Base-by-base conservation (phyloP, 169 alveolate species). In the Plasmodium blacklocki region DNA sequence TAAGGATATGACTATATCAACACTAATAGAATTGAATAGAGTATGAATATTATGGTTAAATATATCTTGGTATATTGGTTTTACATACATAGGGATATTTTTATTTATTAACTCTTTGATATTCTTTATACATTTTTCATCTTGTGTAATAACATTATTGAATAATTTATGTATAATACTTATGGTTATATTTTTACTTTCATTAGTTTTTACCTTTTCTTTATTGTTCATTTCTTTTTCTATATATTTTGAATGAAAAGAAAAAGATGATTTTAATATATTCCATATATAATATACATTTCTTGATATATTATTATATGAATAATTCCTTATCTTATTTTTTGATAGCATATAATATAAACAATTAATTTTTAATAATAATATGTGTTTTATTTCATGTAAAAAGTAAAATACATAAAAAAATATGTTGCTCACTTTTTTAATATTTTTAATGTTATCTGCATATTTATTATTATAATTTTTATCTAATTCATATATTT, bases 81-180 rank as follows among this genome's bases (percentile, higher is more conserved):
- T 64, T 19, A 76, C 88, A 76, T 76, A 76, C 32, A 76, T 43
- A 49, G 88, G 88, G 12, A 76, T 76, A 39, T 19, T 76, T 3
- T 76, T 76, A 14, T 15, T 11, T 23, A 58, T 49, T 49, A 76
- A 62, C 15, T 49, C 39, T 68, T 76, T 63, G 8, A 76, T 47
- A 15, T 39, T 63, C 8, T 64, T 60, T 14, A 76, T 23, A 8
- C 68, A 19, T 6, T 59, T 18, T 15, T 76, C 47, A 12, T 76
- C 58, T 52, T 52, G 60, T 15, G 66, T 11, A 23, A 21, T 3
- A 6, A 49, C 47, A 11, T 49, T 76, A 23, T 63, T 64, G 18
- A 76, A 39, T 23, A 76, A 23, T 18, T 64, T 21, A 19, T 21
- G 15, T 52, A 63, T 3, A 6, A 64, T 52, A 19, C 19, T 15